phyloP scores from a whole-genome alignment of 768 basidiomycete genomes.

The Galerina sulciceps region DNA sequence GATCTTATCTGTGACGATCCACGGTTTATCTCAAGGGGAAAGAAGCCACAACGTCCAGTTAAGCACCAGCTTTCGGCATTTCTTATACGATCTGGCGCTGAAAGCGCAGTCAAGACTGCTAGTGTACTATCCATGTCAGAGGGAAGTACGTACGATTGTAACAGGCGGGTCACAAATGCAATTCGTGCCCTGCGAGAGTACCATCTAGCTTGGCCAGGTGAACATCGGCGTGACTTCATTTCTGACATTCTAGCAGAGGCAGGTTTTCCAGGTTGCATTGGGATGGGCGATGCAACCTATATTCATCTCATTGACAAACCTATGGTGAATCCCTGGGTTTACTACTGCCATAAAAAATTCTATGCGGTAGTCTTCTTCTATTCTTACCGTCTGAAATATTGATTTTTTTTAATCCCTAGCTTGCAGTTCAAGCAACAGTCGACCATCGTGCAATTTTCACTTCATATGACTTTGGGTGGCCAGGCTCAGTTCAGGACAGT shows the following conservation, averaged over 20 bases:
- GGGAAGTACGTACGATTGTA: not conserved
- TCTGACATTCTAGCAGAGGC: not conserved
- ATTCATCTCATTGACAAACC: too few relatives aligned
- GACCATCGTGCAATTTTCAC: too few relatives aligned
- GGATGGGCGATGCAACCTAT: not conserved
- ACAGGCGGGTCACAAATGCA: not conserved
- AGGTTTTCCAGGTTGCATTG: not conserved
- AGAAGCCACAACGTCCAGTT: not conserved
- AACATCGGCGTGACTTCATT: not conserved
- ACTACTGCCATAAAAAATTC: too few relatives aligned
- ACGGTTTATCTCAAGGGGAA: not conserved
- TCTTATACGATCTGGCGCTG: not conserved
- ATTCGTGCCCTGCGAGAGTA: not conserved
- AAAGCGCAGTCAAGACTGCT: not conserved
- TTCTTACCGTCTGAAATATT: too few relatives aligned
- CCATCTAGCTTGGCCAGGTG: not conserved
- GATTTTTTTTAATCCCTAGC: too few relatives aligned
- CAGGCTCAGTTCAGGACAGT: too few relatives aligned
- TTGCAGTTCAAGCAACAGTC: too few relatives aligned
- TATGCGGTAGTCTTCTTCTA: too few relatives aligned
- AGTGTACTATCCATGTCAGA: not conserved
- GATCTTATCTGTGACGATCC: not conserved
- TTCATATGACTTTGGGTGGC: too few relatives aligned
- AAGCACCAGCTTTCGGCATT: not conserved
- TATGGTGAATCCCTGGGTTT: too few relatives aligned